Percentiles rank a stretch among this genome's conserved stretches.
Evolutionary conservation across 139 green algal species (phyloP).

Genomic region (Picochlorum sp.): DNA sequence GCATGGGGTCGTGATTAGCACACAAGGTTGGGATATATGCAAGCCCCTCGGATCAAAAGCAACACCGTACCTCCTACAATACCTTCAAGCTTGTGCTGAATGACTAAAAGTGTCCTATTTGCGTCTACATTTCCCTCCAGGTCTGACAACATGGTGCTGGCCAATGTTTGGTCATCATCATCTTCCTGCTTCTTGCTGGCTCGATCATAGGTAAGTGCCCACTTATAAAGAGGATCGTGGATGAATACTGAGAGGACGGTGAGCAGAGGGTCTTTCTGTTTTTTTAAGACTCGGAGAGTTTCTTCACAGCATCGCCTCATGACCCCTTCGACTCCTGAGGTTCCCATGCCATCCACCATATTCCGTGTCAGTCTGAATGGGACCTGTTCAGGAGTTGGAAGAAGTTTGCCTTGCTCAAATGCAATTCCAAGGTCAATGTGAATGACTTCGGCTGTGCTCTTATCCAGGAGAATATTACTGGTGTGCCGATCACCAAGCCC

Average conservation of each 20-base stretch:
- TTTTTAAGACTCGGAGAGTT: slow-evolving; percentile 62
- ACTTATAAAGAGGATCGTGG: slow-evolving; percentile 89
- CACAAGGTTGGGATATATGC: neutral
- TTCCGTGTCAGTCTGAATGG: slow-evolving; percentile 92
- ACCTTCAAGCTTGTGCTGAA: slow-evolving; percentile 91
- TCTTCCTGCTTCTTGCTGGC: slow-evolving; percentile 41
- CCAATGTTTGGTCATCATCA: neutral
- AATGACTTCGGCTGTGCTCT: slow-evolving; percentile 74
- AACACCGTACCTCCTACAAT: slow-evolving; percentile 26
- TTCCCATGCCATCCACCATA: slow-evolving; percentile 90
- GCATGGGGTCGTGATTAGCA: neutral
- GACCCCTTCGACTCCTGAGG: slow-evolving; percentile 75
- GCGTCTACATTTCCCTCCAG: slow-evolving; percentile 54
- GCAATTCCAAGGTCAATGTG: slow-evolving; percentile 98
- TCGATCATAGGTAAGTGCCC: slow-evolving; percentile 47
- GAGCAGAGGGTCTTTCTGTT: slow-evolving; percentile 50
- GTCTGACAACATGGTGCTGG: slow-evolving; percentile 1
- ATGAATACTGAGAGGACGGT: slow-evolving; percentile 78
- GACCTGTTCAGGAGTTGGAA: slow-evolving; percentile 85
- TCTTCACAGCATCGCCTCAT: slow-evolving; percentile 87
- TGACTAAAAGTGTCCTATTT: slow-evolving; percentile 70
- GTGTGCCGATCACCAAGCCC: slow-evolving; percentile 87
- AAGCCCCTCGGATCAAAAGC: neutral
- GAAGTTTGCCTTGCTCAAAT: slow-evolving; percentile 86
- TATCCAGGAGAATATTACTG: slow-evolving; percentile 89